Evolutionary conservation across 2,329 filamentous ascomycete species (phyloP).

Genomic region (Balansia obtecta): DNA sequence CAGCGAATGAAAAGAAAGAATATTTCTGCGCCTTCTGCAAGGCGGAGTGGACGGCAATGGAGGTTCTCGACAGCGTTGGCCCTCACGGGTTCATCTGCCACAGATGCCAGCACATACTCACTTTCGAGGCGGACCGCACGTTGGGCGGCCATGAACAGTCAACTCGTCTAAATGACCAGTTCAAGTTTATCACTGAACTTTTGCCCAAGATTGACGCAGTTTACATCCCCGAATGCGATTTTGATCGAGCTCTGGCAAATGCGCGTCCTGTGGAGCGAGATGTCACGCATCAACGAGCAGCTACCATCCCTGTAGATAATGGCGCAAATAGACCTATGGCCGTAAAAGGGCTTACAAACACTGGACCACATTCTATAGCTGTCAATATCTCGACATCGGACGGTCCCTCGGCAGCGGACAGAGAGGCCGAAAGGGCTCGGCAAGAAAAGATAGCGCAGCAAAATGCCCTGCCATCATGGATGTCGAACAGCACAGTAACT

Average conservation of each 20-base stretch:
- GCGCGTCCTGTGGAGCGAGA: constrained; percentile 54
- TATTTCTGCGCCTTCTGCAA: constrained; percentile 75
- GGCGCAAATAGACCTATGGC: constrained; percentile 47
- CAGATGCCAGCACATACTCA: constrained; percentile 55
- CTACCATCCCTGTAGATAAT: constrained; percentile 44
- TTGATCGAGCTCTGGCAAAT: constrained; percentile 53
- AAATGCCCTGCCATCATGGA: constrained; percentile 61
- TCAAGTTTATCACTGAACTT: constrained; percentile 65
- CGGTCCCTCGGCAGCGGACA: constrained; percentile 54
- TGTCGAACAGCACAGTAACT: constrained; percentile 56
- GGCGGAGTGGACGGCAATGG: constrained; percentile 78
- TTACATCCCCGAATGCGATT: constrained; percentile 61
- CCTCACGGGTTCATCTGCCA: constrained; percentile 70
- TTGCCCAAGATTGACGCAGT: constrained; percentile 67
- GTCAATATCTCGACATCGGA: constrained; percentile 56
- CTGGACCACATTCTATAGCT: constrained; percentile 54
- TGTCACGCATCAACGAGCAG: constrained; percentile 51
- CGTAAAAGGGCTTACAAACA: constrained; percentile 55
- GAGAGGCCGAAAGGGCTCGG: constrained; percentile 49
- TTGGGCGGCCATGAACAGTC: constrained; percentile 62
- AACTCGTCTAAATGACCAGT: constrained; percentile 64
- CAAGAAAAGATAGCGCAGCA: constrained; percentile 55
- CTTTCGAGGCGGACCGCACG: constrained; percentile 53
- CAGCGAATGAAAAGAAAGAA: constrained; percentile 80
- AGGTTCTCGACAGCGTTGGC: constrained; percentile 69